phyloP scores from a whole-genome alignment of 202 grass and related monocot species.

The Schoenoplectus triqueter region DNA sequence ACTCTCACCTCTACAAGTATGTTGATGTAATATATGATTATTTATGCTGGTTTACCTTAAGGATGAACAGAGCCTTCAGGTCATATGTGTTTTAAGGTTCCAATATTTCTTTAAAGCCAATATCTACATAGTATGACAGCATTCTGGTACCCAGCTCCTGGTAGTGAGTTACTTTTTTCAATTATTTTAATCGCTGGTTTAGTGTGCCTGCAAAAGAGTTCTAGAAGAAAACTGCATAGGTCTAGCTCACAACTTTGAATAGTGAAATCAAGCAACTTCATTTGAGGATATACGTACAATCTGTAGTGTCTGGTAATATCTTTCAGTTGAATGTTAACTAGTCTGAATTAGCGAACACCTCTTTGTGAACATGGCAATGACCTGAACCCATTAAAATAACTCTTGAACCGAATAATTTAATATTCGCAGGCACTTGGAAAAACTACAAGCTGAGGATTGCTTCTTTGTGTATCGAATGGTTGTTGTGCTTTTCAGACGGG shows the following conservation, averaged over 20 bases:
- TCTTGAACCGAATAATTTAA: slow-evolving; percentile 10
- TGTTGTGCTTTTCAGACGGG: slow-evolving; percentile 83
- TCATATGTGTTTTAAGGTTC: background rate
- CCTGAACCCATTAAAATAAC: background rate
- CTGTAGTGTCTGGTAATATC: background rate
- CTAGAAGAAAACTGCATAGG: background rate
- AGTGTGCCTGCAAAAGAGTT: background rate
- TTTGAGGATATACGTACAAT: background rate
- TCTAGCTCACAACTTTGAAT: background rate
- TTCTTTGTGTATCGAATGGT: slow-evolving; percentile 99
- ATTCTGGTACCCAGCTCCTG: background rate
- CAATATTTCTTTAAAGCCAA: background rate
- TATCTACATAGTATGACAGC: background rate
- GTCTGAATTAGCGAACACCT: background rate
- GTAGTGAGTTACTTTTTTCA: background rate
- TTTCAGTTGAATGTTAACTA: background rate
- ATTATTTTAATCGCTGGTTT: slow-evolving; percentile 2
- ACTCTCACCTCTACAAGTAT: slow-evolving; percentile 83
- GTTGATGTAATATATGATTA: slow-evolving; percentile 62
- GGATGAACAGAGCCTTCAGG: background rate
- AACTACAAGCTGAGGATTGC: slow-evolving; percentile 91
- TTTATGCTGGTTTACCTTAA: background rate
- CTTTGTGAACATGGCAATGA: background rate
- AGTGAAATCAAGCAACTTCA: too few relatives aligned
- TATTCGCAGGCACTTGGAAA: slow-evolving; percentile 71